Evolutionary conservation across 169 alveolate genomes (phyloP).

Genomic region (Perkinsus chesapeaki): DNA sequence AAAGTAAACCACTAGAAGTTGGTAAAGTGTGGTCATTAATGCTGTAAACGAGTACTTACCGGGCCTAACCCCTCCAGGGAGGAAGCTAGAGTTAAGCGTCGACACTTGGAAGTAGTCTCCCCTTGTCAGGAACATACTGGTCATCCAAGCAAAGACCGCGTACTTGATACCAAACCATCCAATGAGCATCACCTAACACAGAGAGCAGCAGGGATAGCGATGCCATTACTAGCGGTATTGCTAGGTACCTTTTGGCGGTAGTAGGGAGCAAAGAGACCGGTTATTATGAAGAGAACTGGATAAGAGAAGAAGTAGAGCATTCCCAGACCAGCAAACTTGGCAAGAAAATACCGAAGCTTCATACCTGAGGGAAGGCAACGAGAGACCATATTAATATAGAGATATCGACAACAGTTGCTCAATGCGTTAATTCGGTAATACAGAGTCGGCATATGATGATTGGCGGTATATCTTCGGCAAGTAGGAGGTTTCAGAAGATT

Average conservation of each 20-base stretch:
- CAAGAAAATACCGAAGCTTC: background rate
- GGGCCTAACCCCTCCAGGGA: background rate
- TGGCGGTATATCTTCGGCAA: too few species aligned
- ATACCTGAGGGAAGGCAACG: background rate
- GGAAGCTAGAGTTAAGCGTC: slow-evolving; percentile 5
- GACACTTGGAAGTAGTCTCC: slow-evolving; percentile 6
- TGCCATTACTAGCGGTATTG: background rate
- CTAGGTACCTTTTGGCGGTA: background rate
- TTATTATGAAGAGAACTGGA: background rate
- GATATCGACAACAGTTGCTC: too few species aligned
- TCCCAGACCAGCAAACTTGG: background rate
- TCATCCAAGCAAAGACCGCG: slow-evolving; percentile 3
- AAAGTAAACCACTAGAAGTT: background rate
- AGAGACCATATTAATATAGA: too few species aligned
- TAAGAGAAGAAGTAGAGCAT: slow-evolving; percentile 5
- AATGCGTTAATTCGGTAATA: too few species aligned
- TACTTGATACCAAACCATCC: background rate
- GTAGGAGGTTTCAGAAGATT: too few species aligned
- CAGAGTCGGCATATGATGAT: too few species aligned
- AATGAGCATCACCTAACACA: background rate
- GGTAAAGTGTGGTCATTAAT: background rate
- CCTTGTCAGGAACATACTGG: background rate
- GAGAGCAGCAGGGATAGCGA: background rate
- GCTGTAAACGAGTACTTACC: background rate
- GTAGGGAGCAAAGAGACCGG: slow-evolving; percentile 1